phyloP scores from a whole-genome alignment of 2,329 filamentous ascomycete genomes.

The Venturia pyrina region DNA sequence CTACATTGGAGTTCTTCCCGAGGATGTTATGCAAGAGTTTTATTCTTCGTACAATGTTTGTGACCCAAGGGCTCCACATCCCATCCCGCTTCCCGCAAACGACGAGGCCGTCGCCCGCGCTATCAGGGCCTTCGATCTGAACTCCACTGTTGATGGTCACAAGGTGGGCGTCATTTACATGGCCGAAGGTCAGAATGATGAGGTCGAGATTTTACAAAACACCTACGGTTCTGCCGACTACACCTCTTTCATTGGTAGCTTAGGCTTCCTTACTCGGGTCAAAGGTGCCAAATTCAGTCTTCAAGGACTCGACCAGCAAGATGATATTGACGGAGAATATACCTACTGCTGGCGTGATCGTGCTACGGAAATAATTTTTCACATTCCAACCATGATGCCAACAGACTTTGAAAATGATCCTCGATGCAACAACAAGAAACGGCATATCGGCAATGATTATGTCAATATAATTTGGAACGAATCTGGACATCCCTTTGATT shows the following conservation, averaged over 20 bases:
- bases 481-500: constrained; percentile 78
- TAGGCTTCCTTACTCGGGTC: constrained; percentile 73
- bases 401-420: constrained; percentile 70
- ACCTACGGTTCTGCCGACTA: constrained; percentile 81
- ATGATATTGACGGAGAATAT: constrained; percentile 73
- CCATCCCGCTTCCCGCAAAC: constrained; percentile 59
- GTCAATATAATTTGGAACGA: constrained; percentile 99
- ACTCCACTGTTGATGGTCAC: constrained; percentile 84
- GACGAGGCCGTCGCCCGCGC: constrained; percentile 63
- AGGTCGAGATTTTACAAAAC: constrained; percentile 79
- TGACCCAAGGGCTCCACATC: constrained; percentile 36
- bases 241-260: constrained; percentile 67
- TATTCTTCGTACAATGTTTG: constrained; percentile 39
- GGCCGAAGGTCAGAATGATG: constrained; percentile 71
- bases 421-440: constrained; percentile 74
- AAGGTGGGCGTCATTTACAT: constrained; percentile 94
- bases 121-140: constrained; percentile 74
- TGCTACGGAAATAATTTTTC: constrained; percentile 90
- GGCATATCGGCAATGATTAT: constrained; percentile 93
- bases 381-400: constrained; percentile 96
- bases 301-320: constrained; percentile 72
- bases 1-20: constrained; percentile 57
- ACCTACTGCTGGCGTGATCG: constrained; percentile 92
- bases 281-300: constrained; percentile 84
- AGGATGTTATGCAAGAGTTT: constrained; percentile 61